Base-by-base conservation (phyloP, 805 yeast species). In the Kodamaea restingae region DNA sequence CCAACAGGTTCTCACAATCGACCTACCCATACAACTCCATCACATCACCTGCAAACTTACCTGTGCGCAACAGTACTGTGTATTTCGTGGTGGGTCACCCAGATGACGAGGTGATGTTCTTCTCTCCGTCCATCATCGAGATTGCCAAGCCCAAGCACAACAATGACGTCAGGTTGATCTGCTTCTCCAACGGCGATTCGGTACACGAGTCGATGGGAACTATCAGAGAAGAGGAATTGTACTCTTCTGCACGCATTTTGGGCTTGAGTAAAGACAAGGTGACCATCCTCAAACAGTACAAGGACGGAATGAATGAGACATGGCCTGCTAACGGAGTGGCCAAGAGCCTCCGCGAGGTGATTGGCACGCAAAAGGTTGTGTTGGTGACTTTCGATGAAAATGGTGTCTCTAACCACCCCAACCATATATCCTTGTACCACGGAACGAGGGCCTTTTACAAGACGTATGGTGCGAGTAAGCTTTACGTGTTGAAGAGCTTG, bases 61-160 rank as follows among this genome's bases (percentile, higher is more conserved):
- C 59, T 10, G 59, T 67, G 15, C 56, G 51, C 11, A 56, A 67
- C 42, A 53, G 60, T 28, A 53, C 62, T 2, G 64, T 78, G 2
- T 73, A 69, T 47, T 64, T 81, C 33, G 63, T 91, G 9, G 81
- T 88, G 29, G 96, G 96, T 0, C 99, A 93, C 60, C 99, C 99
- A 0, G 99, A 93, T 60, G 99, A 93, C 59, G 99, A 93, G 61
- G 90, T 88, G 37, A 93, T 93, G 98, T 93, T 93, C 61, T 93
- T 93, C 53, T 78, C 88, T 1, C 98, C 98, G 0, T 69, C 90
- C 0, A 47, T 88, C 22, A 58, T 75, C 6, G 81, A 77, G 45
- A 52, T 71, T 37, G 47, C 70, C 7, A 72, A 73, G 43, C 61
- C 71, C 1, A 60, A 69, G 35, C 66, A 75, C 48, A 56, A 67